These are phyloP conservation scores for Petunia axillaris DNA, from an alignment of 257 asterid species.

Conservation along the genomic window DNA sequence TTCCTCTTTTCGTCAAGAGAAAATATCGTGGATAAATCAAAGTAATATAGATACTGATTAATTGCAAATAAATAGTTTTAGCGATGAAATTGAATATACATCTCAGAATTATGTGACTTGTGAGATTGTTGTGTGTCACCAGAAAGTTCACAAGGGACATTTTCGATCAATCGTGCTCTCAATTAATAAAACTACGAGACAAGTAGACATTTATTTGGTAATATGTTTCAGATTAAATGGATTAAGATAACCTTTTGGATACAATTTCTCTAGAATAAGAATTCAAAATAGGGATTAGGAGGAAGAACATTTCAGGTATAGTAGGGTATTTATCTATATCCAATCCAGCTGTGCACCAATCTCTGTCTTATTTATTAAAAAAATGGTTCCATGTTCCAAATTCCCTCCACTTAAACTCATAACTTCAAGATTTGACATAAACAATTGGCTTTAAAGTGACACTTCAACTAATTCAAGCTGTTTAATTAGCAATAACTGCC, in stretches of 20 bases:
- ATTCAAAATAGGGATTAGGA: slow-evolving; percentile 8
- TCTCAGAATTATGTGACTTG: background rate
- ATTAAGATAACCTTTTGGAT: background rate
- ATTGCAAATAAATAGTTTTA: background rate
- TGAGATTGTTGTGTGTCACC: background rate
- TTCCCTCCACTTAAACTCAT: background rate
- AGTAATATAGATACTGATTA: no score
- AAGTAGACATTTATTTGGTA: background rate
- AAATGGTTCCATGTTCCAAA: background rate
- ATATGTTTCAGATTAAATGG: background rate
- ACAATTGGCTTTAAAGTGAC: slow-evolving; percentile 24
- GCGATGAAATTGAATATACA: background rate
- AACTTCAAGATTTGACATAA: slow-evolving; percentile 5
- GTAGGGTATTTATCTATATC: slow-evolving; percentile 14
- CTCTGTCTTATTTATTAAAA: background rate
- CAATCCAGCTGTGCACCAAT: background rate
- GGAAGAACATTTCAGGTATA: slow-evolving; percentile 6
- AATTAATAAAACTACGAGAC: background rate
- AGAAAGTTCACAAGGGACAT: background rate
- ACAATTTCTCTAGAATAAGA: background rate
- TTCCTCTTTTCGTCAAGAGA: no score
- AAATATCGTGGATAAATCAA: no score
- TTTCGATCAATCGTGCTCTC: background rate
- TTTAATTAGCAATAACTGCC: slow-evolving; percentile 19
- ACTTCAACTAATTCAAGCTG: slow-evolving; percentile 17